Evolutionary conservation across 2,329 filamentous ascomycete species (phyloP).

Genomic region (Fusarium denticulatum): DNA sequence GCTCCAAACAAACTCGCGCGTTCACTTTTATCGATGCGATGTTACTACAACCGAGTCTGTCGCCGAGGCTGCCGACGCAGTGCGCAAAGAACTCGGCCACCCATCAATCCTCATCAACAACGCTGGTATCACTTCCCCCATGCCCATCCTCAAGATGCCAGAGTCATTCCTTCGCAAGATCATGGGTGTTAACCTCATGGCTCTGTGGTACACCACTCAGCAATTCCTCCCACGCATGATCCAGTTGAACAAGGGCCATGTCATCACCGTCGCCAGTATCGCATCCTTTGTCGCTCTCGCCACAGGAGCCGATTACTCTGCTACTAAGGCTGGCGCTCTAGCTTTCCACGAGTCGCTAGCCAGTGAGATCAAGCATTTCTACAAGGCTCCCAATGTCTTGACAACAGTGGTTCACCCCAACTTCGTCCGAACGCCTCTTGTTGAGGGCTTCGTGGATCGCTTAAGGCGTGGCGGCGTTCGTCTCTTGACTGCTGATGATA

Average conservation of each 20-base stretch:
- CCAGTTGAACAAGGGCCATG: conserved; percentile 71
- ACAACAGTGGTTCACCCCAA: conserved; percentile 71
- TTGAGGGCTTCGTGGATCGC: conserved; percentile 45
- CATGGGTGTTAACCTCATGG: conserved; percentile 74
- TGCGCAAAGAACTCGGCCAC: conserved; percentile 61
- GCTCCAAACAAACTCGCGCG: conserved; percentile 25
- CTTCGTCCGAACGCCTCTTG: conserved; percentile 60
- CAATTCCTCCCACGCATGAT: conserved; percentile 75
- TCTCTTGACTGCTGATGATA: conserved; percentile 47
- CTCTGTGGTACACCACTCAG: conserved; percentile 70
- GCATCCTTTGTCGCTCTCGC: conserved; percentile 69
- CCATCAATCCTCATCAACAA: conserved; percentile 79
- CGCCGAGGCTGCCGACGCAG: conserved; percentile 50
- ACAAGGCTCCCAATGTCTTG: conserved; percentile 69
- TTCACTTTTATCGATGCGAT: conserved; percentile 52
- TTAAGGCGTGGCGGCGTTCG: conserved; percentile 44
- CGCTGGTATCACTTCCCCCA: conserved; percentile 69
- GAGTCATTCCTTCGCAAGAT: conserved; percentile 68
- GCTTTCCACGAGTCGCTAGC: conserved; percentile 73
- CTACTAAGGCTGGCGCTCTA: conserved; percentile 71
- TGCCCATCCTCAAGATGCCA: conserved; percentile 65
- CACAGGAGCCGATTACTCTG: conserved; percentile 72
- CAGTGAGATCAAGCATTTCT: conserved; percentile 65
- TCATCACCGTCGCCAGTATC: conserved; percentile 75
- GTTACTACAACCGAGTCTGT: conserved; percentile 57